A percentile compares a stretch with the other conserved stretches of the same genome.
phyloP scores from a whole-genome alignment of 352 stramenopile genomes.

The Globisporangium recalcitrans region DNA sequence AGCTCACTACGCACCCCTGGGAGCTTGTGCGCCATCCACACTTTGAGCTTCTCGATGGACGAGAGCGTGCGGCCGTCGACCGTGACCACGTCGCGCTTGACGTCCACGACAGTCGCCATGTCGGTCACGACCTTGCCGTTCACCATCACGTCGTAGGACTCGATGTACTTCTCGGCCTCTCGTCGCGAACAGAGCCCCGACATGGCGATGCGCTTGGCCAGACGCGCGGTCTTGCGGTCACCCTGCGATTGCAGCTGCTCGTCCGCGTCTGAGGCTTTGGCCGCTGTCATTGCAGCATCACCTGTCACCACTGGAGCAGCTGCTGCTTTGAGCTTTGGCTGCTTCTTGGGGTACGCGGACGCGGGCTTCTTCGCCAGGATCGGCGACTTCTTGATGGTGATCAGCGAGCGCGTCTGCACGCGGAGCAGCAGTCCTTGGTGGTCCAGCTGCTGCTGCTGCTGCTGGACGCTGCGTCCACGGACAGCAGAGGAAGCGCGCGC shows the following conservation, averaged over 20 bases:
- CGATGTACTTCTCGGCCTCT: conserved; percentile 81
- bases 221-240: conserved; percentile 27
- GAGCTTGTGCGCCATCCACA: conserved; percentile 89
- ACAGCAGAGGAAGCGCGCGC: not conserved
- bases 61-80: conserved; percentile 53
- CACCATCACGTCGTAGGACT: conserved; percentile 61
- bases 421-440: not conserved
- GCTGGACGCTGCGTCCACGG: not conserved
- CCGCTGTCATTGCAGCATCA: not conserved
- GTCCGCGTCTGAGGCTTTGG: not conserved
- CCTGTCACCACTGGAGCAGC: not conserved
- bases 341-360: conserved; percentile 7
- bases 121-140: conserved; percentile 64
- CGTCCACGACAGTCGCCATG: conserved; percentile 52
- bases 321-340: conserved; percentile 7
- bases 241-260: not conserved
- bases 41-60: conserved; percentile 33
- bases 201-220: conserved; percentile 84
- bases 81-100: conserved; percentile 40
- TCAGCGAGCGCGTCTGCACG: conserved; percentile 9
- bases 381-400: conserved; percentile 29
- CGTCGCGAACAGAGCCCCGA: conserved; percentile 76
- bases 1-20: conserved; percentile 45
- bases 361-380: conserved; percentile 14
- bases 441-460: not conserved